phyloP scores from a whole-genome alignment of 768 basidiomycete genomes.

The Plicaturopsis crispa region DNA sequence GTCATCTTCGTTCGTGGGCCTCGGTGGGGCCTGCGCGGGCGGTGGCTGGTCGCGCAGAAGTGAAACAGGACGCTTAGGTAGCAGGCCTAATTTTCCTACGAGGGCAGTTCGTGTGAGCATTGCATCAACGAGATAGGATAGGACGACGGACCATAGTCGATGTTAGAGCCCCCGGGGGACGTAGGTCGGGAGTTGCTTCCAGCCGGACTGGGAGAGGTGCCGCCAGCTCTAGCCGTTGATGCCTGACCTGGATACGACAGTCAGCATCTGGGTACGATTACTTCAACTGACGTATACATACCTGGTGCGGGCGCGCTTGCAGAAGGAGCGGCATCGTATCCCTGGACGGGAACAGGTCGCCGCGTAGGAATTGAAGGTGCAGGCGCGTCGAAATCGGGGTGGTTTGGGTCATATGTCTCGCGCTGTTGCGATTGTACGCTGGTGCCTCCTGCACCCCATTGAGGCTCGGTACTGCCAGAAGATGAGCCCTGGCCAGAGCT shows the following conservation, averaged over 20 bases:
- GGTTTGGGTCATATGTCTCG: neutral
- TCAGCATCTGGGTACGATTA: neutral
- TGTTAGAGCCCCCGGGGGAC: neutral
- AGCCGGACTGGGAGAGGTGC: neutral
- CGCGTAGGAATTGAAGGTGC: neutral
- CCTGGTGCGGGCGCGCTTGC: too few relatives aligned
- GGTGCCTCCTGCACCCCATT: neutral
- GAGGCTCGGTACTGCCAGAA: neutral
- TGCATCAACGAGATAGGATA: too few relatives aligned
- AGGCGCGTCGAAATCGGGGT: neutral
- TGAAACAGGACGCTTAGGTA: conserved; percentile 71
- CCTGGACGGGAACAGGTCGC: too few relatives aligned
- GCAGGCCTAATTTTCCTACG: conserved; percentile 57
- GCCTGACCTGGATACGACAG: neutral
- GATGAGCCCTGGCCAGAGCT: neutral
- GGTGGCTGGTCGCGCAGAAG: conserved; percentile 24
- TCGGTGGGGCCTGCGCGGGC: conserved; percentile 4
- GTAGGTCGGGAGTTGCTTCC: neutral
- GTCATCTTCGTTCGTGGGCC: conserved; percentile 30
- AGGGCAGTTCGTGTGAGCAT: too few relatives aligned
- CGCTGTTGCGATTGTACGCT: neutral
- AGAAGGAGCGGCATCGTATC: too few relatives aligned
- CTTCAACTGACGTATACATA: neutral
- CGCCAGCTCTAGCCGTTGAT: neutral
- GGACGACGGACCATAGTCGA: too few relatives aligned